A percentile compares a stretch with the other conserved stretches of the same genome.
Evolutionary conservation across 2,329 filamentous ascomycete genomes (phyloP).

Genomic region (Alternaria gaisen): DNA sequence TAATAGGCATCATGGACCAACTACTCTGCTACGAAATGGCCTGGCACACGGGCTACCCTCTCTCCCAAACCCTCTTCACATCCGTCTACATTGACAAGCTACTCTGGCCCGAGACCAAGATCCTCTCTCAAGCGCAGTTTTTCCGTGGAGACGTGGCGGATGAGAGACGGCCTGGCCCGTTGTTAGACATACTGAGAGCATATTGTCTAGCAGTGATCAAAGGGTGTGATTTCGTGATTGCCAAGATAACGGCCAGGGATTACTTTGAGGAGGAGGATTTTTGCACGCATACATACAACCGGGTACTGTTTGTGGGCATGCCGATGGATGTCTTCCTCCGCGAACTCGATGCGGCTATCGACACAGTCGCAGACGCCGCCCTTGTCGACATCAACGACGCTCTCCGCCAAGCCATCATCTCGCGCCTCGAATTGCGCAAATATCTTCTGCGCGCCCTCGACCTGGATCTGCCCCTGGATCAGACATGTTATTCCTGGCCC

Average conservation of each 20-base stretch:
- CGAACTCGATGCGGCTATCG: conserved; percentile 44
- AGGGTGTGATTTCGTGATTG: conserved; percentile 79
- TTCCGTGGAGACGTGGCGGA: conserved; percentile 56
- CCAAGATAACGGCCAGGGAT: conserved; percentile 80
- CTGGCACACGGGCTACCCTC: conserved; percentile 95
- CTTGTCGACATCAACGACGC: conserved; percentile 44
- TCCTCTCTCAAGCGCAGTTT: conserved; percentile 69
- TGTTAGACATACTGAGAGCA: conserved; percentile 72
- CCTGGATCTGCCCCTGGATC: conserved; percentile 44
- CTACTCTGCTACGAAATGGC: conserved; percentile 93
- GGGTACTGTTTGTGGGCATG: conserved; percentile 70
- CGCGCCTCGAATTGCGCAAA: conserved; percentile 72
- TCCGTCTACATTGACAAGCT: conserved; percentile 89
- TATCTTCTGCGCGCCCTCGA: conserved; percentile 66
- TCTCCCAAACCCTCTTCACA: conserved; percentile 94
- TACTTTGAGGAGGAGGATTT: conserved; percentile 99
- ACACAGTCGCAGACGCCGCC: conserved; percentile 38
- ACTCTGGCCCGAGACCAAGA: conserved; percentile 72
- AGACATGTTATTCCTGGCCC: conserved; percentile 47
- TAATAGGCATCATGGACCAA: conserved; percentile 94
- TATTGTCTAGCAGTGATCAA: conserved; percentile 90
- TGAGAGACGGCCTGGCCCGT: conserved; percentile 33
- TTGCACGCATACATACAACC: conserved; percentile 87
- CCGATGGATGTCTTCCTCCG: conserved; percentile 46
- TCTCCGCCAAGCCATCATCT: conserved; percentile 65